Evolutionary conservation across 768 basidiomycete species (phyloP).

Genomic region (Termitomyces sp.): DNA sequence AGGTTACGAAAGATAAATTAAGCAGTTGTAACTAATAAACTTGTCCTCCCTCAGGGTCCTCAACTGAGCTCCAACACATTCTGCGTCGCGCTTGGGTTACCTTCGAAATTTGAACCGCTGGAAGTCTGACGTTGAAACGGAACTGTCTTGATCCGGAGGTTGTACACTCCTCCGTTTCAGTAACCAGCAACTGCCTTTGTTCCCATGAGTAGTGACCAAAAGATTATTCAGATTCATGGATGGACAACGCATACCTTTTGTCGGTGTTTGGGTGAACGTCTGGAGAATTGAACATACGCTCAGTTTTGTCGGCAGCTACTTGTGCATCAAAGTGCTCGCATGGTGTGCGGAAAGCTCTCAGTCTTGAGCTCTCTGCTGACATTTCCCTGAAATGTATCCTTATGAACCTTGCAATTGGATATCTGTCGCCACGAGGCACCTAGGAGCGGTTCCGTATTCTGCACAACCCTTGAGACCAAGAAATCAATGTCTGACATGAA

Average conservation of each 20-base stretch:
- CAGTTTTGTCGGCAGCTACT: background rate
- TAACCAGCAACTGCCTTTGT: background rate
- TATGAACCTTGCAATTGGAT: background rate
- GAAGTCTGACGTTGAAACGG: background rate
- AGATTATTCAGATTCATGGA: background rate
- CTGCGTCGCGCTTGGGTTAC: background rate
- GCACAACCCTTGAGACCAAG: background rate
- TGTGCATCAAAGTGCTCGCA: background rate
- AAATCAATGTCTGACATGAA: background rate
- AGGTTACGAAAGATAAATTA: background rate
- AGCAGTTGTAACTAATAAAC: background rate
- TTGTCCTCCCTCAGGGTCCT: background rate
- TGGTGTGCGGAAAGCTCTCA: background rate
- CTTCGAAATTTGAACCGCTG: background rate
- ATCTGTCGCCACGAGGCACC: background rate
- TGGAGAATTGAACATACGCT: background rate
- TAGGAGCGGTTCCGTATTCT: background rate
- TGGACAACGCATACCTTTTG: background rate
- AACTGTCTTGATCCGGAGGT: background rate
- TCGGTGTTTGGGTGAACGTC: background rate
- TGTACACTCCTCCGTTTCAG: background rate
- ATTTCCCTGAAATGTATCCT: background rate
- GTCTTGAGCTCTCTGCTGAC: background rate
- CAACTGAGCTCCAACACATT: constrained; percentile 3
- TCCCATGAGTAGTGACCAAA: background rate